Evolutionary conservation across 2,329 filamentous ascomycete species (phyloP), one percentile per base, ranked within the genome.

Genomic region (Mycosphaerelloides madeirae): DNA sequence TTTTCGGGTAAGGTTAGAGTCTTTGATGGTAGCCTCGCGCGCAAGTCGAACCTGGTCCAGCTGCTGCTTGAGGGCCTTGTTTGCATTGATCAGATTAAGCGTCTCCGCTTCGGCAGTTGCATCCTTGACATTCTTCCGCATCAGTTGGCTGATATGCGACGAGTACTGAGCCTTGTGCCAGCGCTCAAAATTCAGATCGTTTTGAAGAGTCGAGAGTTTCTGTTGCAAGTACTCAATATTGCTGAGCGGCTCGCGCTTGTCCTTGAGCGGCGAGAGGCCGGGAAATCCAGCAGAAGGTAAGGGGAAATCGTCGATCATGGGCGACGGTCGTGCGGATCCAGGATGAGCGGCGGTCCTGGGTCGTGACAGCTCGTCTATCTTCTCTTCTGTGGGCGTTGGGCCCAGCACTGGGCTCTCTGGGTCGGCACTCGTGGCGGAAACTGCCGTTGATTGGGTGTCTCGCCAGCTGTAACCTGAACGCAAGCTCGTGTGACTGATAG

Each of bases 91-190:
- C 3, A 93, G 69, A 41, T 89, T 88, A 54, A 91, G 85, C 2
- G 84, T 88, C 60, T 93, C 86, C 1, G 87, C 86, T 61, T 91
- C 87, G 1, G 80, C 84, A 1, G 85, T 84, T 6, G 85, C 85
- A 62, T 90, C 84, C 52, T 79, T 79, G 52, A 91, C 80, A 46
- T 88, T 83, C 50, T 82, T 81, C 12, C 85, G 76, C 54, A 86
- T 83, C 32, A 93, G 68, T 58, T 87, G 84, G 1, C 85, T 85
- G 60, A 93, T 90, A 47, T 91, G 85, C 2, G 83, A 79, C 53
- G 90, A 79, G 62, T 91, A 87, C 58, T 93, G 87, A 52, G 88
- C 80, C 61, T 90, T 91, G 57, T 91, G 76, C 64, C 88, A 91
- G 19, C 85, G 77, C 63, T 93, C 87, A 58, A 91, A 93, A 53